Base-by-base conservation (phyloP, 169 alveolate species). In the Theileria sp. region DNA sequence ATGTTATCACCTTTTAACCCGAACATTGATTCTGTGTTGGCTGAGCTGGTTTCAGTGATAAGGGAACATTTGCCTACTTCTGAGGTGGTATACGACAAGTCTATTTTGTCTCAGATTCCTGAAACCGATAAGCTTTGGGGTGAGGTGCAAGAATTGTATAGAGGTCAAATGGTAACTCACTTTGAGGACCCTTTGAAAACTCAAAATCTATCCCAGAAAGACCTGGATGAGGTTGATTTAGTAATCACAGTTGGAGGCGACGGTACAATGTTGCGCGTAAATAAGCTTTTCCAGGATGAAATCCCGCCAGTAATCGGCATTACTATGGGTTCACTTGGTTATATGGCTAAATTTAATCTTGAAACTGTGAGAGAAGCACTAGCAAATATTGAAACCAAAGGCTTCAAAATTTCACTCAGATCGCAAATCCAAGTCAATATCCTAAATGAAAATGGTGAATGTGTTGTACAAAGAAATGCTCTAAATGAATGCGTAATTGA, bases 181-280 rank as follows among this genome's bases (percentile, higher is more conserved):
- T 44, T 61, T 60, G 23, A 32, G 71, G 77, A 62, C 28, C 75
- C 72, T 13, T 15, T n/a, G 32, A 61, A n/a, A 13, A 32, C 49
- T 17, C 76, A 62, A 15, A 70, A 44, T 38, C 56, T 49, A 8
- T 21, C 61, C 6, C 76, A 70, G 32, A 64, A 74, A 21, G 79
- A 83, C 19, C 19, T 74, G 13, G 67, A 76, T 1, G 77, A 83
- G 38, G 94, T 96, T 15, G 94, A 95, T 30, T 88, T 93, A 21
- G 92, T 95, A 1, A 86, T 96, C 26, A 92, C 96, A n/a, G 81
- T 95, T 0, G 99, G 99, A 23, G 98, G 98, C 1, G 99, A 97
- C 79, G 98, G 99, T 3, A 96, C 99, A 26, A 91, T 96, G 32
- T 82, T 97, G 60, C 93, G 95, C 91, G 96, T 95, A 2, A 92